A percentile compares a stretch with the other conserved stretches of the same genome.
Evolutionary conservation across 78 protist species (phyloP).

Genomic region (Dictyostelium citrinum): DNA sequence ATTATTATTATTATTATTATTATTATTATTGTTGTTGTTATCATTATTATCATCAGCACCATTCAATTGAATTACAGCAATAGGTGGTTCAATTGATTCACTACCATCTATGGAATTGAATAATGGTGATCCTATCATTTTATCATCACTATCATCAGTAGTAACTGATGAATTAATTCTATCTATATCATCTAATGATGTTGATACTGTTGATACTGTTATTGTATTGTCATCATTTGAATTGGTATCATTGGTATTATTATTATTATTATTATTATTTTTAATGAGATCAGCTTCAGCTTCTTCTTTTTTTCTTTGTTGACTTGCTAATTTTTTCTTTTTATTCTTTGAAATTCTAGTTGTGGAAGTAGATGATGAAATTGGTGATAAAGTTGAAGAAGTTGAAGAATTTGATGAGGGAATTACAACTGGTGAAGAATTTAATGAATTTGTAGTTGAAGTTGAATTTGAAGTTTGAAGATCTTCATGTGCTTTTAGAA

Average conservation of each 20-base stretch:
- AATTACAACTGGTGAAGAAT: neutral
- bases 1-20: neutral
- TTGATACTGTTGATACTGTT: neutral
- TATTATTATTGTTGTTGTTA: no score
- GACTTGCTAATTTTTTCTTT: neutral
- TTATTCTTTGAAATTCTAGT: conserved; percentile 7
- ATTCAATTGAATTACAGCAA: neutral
- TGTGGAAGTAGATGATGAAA: neutral
- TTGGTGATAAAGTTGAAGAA: neutral
- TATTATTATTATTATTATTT: neutral
- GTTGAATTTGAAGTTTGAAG: neutral
- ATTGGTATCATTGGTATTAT: neutral
- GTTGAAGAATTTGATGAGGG: neutral
- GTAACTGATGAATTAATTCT: neutral
- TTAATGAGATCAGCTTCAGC: neutral
- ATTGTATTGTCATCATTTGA: no score
- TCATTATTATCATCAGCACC: neutral
- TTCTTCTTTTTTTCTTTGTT: conserved; percentile 22
- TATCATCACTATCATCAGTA: neutral
- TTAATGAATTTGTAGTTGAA: neutral
- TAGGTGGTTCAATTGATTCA: neutral
- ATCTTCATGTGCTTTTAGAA: neutral
- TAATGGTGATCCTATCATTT: neutral
- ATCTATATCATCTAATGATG: neutral
- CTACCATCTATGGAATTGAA: neutral